Evolutionary conservation across 208 protist species (phyloP).

Genomic region (Leishmania amazonensis): DNA sequence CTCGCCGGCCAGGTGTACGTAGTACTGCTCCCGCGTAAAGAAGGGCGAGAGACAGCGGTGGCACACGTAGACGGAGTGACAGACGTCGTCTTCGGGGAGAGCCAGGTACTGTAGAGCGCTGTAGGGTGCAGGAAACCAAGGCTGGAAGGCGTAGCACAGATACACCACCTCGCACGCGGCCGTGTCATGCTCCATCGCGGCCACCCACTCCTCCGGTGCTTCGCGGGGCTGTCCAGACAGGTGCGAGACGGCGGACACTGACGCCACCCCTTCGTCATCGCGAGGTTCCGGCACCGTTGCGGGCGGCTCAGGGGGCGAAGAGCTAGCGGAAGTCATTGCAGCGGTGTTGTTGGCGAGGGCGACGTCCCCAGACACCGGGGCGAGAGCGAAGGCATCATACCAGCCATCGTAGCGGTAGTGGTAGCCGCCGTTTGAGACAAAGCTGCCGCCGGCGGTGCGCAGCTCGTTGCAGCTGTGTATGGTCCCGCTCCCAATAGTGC

Average conservation of each 20-base stretch:
- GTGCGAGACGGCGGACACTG: background rate
- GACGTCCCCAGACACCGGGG: background rate
- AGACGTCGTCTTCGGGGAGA: conserved; percentile 53
- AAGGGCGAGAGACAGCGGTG: conserved; percentile 75
- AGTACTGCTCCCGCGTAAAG: conserved; percentile 48
- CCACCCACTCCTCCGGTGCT: conserved; percentile 51
- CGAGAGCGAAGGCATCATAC: conserved; percentile 45
- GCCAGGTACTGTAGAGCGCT: conserved; percentile 52
- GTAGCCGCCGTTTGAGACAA: conserved; percentile 59
- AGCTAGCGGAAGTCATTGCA: background rate
- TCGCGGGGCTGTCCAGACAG: background rate
- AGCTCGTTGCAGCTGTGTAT: conserved; percentile 35
- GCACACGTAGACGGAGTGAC: conserved; percentile 70
- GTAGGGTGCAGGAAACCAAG: conserved; percentile 68
- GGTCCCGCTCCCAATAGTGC: conserved; percentile 21
- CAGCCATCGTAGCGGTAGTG: conserved; percentile 72
- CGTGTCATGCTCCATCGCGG: conserved; percentile 57
- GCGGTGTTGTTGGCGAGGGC: background rate
- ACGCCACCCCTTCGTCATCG: background rate
- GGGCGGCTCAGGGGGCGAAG: background rate
- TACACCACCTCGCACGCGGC: conserved; percentile 67
- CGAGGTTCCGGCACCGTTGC: background rate
- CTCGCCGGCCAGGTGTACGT: conserved; percentile 43
- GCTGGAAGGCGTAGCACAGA: conserved; percentile 62
- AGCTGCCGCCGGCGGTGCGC: conserved; percentile 23